Conservation (phyloP, 495 filamentous ascomycete species). For the Daldinia childiae region DNA sequence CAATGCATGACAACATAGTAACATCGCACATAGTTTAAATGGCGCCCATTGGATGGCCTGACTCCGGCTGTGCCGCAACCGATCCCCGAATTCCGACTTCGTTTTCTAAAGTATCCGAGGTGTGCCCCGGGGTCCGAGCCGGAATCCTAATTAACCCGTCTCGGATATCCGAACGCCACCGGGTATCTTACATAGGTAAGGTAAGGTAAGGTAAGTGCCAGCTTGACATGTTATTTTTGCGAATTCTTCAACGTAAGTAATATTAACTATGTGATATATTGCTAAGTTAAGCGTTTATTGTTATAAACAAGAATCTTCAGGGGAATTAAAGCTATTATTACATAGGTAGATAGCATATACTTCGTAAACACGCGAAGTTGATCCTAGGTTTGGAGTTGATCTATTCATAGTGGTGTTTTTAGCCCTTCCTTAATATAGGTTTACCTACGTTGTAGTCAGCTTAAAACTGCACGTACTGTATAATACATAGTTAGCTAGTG, state of each 20-base stretch:
- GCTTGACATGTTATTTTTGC: not conserved
- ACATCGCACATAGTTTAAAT: not conserved
- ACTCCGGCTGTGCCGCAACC: not conserved
- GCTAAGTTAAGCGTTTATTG: not conserved
- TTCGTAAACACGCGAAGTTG: not conserved
- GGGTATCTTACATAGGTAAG: too few species aligned
- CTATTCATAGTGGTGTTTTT: not conserved
- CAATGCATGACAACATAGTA: not conserved
- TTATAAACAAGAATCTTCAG: not conserved
- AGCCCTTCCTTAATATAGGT: not conserved
- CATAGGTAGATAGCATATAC: not conserved
- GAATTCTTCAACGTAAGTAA: not conserved
- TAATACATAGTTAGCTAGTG: not conserved
- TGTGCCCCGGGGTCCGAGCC: not conserved
- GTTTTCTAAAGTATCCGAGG: not conserved
- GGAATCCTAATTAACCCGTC: not conserved
- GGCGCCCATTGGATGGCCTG: not conserved
- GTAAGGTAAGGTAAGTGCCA: too few species aligned
- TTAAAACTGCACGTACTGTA: slow-evolving; percentile 3
- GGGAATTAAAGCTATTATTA: not conserved
- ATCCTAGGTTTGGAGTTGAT: not conserved
- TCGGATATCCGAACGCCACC: not conserved
- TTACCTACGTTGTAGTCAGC: not conserved
- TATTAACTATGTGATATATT: not conserved
- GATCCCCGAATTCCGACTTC: not conserved